These are phyloP conservation scores for Schizosaccharomyces lindneri DNA, from an alignment of 805 yeast genomes.

Conservation along the genomic window DNA sequence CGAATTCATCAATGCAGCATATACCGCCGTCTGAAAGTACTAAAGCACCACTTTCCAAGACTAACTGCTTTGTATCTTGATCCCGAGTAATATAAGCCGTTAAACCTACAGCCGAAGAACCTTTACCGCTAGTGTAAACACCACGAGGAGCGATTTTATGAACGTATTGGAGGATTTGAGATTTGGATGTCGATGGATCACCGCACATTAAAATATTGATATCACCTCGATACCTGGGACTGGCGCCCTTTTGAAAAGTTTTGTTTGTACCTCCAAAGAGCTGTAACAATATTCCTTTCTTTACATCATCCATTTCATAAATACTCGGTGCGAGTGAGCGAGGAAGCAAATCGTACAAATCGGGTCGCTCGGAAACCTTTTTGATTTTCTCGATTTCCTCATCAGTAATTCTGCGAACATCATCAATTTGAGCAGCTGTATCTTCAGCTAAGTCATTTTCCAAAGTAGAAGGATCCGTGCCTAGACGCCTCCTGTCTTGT, in stretches of 20 bases:
- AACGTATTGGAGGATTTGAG: slow-evolving; percentile 80
- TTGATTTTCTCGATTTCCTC: slow-evolving; percentile 45
- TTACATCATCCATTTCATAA: slow-evolving; percentile 87
- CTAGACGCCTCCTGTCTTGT: slow-evolving; percentile 57
- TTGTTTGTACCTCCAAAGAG: slow-evolving; percentile 91
- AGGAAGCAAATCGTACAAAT: slow-evolving; percentile 63
- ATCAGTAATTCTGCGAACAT: slow-evolving; percentile 38
- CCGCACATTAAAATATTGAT: slow-evolving; percentile 81
- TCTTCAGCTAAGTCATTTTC: slow-evolving; percentile 25
- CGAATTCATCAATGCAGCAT: slow-evolving; percentile 96
- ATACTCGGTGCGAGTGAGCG: slow-evolving; percentile 93
- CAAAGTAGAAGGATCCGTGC: slow-evolving; percentile 47
- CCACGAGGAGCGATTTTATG: slow-evolving; percentile 97
- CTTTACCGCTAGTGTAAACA: slow-evolving; percentile 93
- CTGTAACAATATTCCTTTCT: slow-evolving; percentile 79
- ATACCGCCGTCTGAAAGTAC: slow-evolving; percentile 94
- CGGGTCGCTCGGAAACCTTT: slow-evolving; percentile 39
- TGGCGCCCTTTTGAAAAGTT: slow-evolving; percentile 64
- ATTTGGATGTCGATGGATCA: slow-evolving; percentile 93
- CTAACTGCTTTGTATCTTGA: slow-evolving; percentile 76
- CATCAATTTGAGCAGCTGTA: slow-evolving; percentile 37
- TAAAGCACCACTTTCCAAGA: slow-evolving; percentile 84
- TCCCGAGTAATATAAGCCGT: slow-evolving; percentile 94
- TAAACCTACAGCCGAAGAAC: slow-evolving; percentile 95
- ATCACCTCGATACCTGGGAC: slow-evolving; percentile 72